Evolutionary conservation across 306 rosid genomes (phyloP), one percentile per base, ranked within the genome.

Genomic region (Pachyrhizus erosus): DNA sequence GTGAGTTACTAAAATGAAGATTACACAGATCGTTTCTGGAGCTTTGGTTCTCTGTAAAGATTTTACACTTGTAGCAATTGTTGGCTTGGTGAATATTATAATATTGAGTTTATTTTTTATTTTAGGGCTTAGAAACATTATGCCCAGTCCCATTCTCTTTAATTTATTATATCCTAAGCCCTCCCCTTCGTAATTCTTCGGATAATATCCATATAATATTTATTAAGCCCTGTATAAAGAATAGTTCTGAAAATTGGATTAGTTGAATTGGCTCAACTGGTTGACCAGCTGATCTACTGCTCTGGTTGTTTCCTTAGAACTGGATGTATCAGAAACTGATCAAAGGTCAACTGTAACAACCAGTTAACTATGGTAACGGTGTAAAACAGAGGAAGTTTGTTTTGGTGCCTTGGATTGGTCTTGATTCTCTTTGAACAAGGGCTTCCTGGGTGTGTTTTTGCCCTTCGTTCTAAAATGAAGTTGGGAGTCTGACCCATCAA

Each of bases 381-480:
- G 21, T 70, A 11, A 70, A 10, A 13, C 21, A 42, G 75, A 23
- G 24, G 24, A 33, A 15, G 23, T 31, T 31, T 15, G 23, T 13
- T 31, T 31, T 15, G 23, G 27, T 66, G 49, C 72, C 48, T 37
- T 66, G 9, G 14, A 34, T 17, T 37, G 40, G 29, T 42, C 20
- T 60, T 60, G 69, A 27, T 76, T 76, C 21, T 62, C 40, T 62
- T 77, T 40, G 62, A 27, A 43, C 60, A n/a, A 17, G 49, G 62
- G 43, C 26, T 65, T 64, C 8, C 17, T 18, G 18, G 49, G 73
- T 46, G 12, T 40, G 20, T 13, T 42, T 62, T 45, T 76, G 48
- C 31, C 48, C 24, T 45, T 29, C 31, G 48, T 26, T 77, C 31
- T 7, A 64, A 62, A 60, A 21, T 27, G 27, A 18, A 20, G 73